Evolutionary conservation across 371 early-diverging fungal species (phyloP).

Genomic region (Mucor plumbeus): DNA sequence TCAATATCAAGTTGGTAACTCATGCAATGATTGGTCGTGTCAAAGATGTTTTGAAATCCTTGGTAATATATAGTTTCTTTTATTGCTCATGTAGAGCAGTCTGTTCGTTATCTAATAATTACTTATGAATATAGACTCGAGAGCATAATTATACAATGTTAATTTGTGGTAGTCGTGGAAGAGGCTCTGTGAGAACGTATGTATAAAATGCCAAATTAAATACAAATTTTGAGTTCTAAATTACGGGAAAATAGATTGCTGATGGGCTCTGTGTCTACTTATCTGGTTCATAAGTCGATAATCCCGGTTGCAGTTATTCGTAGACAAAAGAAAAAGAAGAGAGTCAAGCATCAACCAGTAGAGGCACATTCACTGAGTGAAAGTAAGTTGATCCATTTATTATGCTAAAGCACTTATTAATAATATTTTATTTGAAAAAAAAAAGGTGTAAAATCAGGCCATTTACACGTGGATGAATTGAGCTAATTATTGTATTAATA

Average conservation of each 20-base stretch:
- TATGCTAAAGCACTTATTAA: background rate
- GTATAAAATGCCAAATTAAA: background rate
- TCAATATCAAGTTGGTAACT: slow-evolving; percentile 55
- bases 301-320: slow-evolving; percentile 64
- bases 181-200: slow-evolving; percentile 27
- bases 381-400: slow-evolving; percentile 23
- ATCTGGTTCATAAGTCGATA: slow-evolving; percentile 37
- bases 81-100: background rate
- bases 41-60: slow-evolving; percentile 36
- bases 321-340: slow-evolving; percentile 51
- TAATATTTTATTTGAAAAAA: background rate
- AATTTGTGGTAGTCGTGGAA: slow-evolving; percentile 26
- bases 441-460: slow-evolving; percentile 37
- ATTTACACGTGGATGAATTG: slow-evolving; percentile 41
- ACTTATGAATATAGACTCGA: slow-evolving; percentile 10
- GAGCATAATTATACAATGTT: slow-evolving; percentile 20
- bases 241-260: slow-evolving; percentile 11
- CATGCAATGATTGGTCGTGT: slow-evolving; percentile 58
- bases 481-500: slow-evolving; percentile 15
- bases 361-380: slow-evolving; percentile 37
- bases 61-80: slow-evolving; percentile 29
- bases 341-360: slow-evolving; percentile 17
- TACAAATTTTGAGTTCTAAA: background rate
- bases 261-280: slow-evolving; percentile 32
- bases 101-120: background rate